Percentiles rank a stretch among this genome's conserved stretches.
phyloP scores from a whole-genome alignment of 305 asterid genomes.

The Fraxinus nigra region DNA sequence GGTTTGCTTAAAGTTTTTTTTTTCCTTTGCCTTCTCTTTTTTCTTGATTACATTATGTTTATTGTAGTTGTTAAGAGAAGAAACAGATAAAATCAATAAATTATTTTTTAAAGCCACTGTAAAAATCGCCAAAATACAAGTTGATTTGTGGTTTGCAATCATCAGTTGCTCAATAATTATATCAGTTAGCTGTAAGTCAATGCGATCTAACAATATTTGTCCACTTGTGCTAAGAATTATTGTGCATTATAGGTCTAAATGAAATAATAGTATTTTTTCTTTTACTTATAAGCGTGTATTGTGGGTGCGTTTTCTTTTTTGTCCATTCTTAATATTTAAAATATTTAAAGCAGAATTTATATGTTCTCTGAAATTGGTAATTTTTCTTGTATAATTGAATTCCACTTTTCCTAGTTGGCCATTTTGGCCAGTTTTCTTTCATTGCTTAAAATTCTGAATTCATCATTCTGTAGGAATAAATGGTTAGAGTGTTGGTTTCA shows the following conservation, averaged over 20 bases:
- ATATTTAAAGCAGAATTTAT: not conserved
- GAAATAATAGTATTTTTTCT: not conserved
- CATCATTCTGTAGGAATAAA: not conserved
- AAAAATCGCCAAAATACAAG: not conserved
- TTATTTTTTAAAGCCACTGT: not conserved
- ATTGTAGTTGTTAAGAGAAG: not conserved
- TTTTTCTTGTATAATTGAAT: not conserved
- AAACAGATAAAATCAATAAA: not conserved
- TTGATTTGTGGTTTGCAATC: not conserved
- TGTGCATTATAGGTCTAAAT: not conserved
- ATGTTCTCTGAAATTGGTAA: not conserved
- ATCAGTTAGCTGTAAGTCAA: not conserved
- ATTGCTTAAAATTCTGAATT: conserved; percentile 16
- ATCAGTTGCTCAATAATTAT: not conserved
- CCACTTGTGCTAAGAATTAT: not conserved
- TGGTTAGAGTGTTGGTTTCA: not conserved
- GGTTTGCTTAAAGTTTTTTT: conserved; percentile 37
- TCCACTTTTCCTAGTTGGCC: not conserved
- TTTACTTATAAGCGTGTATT: not conserved
- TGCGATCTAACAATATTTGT: not conserved
- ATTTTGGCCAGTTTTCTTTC: not conserved
- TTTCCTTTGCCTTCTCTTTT: not conserved
- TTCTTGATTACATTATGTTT: not conserved
- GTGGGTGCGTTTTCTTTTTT: not conserved
- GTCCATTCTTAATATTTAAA: not conserved